Percentiles rank a stretch among this genome's conserved stretches.
Evolutionary conservation across 495 filamentous ascomycete genomes (phyloP).

Genomic region (Elasticomyces elasticus): DNA sequence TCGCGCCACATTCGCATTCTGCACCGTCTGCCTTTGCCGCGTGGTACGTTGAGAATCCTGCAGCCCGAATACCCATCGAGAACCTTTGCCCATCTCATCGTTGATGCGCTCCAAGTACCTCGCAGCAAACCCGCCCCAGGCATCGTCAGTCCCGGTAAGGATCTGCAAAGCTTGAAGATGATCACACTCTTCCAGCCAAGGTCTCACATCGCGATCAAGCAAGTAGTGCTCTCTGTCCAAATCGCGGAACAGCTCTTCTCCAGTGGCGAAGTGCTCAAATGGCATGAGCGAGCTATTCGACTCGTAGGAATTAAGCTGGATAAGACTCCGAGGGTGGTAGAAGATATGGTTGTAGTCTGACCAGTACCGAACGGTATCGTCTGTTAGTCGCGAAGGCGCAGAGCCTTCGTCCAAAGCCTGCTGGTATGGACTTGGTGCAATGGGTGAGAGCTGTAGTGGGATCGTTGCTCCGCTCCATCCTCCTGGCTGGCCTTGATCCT

Average conservation of each 20-base stretch:
- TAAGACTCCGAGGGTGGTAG: slow-evolving; percentile 81
- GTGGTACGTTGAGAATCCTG: slow-evolving; percentile 34
- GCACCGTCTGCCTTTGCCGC: slow-evolving; percentile 25
- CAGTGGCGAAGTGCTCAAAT: slow-evolving; percentile 70
- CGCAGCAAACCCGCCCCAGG: slow-evolving; percentile 82
- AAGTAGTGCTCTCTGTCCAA: slow-evolving; percentile 81
- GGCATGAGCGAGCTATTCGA: slow-evolving; percentile 65
- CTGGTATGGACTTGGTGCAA: slow-evolving; percentile 65
- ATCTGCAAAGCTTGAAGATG: slow-evolving; percentile 81
- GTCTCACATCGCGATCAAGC: slow-evolving; percentile 76
- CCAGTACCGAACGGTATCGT: slow-evolving; percentile 78
- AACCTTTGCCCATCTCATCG: slow-evolving; percentile 84
- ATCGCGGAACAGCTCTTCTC: slow-evolving; percentile 70
- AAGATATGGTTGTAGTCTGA: slow-evolving; percentile 86
- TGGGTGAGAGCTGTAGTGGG: slow-evolving; percentile 53
- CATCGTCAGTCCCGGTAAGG: slow-evolving; percentile 70
- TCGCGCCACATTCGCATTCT: slow-evolving; percentile 52
- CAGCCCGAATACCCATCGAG: slow-evolving; percentile 76
- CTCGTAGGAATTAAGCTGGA: slow-evolving; percentile 83
- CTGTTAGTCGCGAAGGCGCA: slow-evolving; percentile 50
- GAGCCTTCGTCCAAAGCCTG: slow-evolving; percentile 61
- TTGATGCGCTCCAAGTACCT: slow-evolving; percentile 69
- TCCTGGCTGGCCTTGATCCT: slow-evolving; percentile 37
- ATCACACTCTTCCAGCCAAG: slow-evolving; percentile 87
- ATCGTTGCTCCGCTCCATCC: slow-evolving; percentile 64